phyloP scores from a whole-genome alignment of 345 rosid species.

The Eucalyptus albens region DNA sequence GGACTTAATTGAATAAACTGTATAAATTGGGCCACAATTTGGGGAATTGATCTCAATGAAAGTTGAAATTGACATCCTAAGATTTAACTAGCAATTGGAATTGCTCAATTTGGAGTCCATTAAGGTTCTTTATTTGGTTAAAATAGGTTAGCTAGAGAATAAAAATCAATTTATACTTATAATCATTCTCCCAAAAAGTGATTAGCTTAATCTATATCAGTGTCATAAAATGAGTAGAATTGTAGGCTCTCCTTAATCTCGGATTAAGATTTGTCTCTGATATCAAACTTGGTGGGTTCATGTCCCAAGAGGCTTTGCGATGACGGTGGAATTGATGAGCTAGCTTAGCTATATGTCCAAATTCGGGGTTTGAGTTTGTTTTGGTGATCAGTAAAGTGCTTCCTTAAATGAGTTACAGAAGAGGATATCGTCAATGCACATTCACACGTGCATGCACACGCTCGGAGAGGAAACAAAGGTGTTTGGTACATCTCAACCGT shows the following conservation, averaged over 20 bases:
- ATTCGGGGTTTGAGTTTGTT: background rate
- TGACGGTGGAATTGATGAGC: background rate
- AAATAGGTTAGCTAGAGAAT: background rate
- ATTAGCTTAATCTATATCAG: background rate
- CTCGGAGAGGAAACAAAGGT: background rate
- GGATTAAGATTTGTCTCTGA: accelerated
- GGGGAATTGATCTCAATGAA: too few species aligned
- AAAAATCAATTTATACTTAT: too few species aligned
- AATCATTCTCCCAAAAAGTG: background rate
- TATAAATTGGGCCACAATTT: too few species aligned
- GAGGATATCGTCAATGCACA: background rate
- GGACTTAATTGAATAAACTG: too few species aligned
- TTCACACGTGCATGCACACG: background rate
- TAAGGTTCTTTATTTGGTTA: background rate
- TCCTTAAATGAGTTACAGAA: background rate
- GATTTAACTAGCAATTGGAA: too few species aligned
- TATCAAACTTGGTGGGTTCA: background rate
- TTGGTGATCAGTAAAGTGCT: background rate
- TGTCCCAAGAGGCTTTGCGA: background rate
- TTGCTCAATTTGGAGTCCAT: too few species aligned
- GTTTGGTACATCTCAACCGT: background rate
- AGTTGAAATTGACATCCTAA: too few species aligned
- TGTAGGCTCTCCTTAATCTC: background rate
- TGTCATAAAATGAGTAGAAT: background rate
- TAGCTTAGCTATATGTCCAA: background rate